Conservation (phyloP, 495 filamentous ascomycete species). For the Lentithecium fluviatile region DNA sequence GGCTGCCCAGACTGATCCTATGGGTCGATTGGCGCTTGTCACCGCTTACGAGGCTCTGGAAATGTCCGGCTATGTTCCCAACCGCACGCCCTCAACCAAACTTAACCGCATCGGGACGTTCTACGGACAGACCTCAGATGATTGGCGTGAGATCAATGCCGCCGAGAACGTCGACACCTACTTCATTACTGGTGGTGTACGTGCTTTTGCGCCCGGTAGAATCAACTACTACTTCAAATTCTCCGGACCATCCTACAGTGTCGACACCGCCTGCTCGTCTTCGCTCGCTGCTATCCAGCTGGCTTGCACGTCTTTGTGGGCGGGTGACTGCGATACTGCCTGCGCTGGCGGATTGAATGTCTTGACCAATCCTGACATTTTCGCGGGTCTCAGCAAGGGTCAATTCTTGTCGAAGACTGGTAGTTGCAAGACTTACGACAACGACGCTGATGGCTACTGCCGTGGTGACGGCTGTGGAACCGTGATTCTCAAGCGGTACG, state of each 20-base stretch:
- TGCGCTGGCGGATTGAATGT: conserved; percentile 79
- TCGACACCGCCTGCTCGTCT: conserved; percentile 90
- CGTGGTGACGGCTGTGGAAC: conserved; percentile 49
- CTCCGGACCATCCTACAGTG: conserved; percentile 77
- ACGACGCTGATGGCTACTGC: conserved; percentile 52
- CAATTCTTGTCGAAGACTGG: conserved; percentile 80
- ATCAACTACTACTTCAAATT: conserved; percentile 92
- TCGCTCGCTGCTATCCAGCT: conserved; percentile 80
- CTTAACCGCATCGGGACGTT: conserved; percentile 85
- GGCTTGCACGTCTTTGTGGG: conserved; percentile 78
- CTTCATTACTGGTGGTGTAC: conserved; percentile 85
- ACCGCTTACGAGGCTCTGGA: conserved; percentile 91
- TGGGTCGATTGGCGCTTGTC: conserved; percentile 77
- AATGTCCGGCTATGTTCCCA: conserved; percentile 84
- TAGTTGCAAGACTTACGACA: conserved; percentile 64
- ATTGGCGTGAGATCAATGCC: conserved; percentile 88
- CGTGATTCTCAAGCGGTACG: conserved; percentile 52
- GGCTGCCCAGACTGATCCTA: conserved; percentile 83
- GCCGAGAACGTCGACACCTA: conserved; percentile 91
- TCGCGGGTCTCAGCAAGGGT: conserved; percentile 75
- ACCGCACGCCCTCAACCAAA: conserved; percentile 79
- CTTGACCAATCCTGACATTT: conserved; percentile 82
- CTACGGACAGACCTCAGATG: conserved; percentile 89
- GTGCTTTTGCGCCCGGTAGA: conserved; percentile 82
- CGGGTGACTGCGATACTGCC: conserved; percentile 80